Evolutionary conservation across 306 rosid genomes (phyloP).

Genomic region (Castanospermum australe): DNA sequence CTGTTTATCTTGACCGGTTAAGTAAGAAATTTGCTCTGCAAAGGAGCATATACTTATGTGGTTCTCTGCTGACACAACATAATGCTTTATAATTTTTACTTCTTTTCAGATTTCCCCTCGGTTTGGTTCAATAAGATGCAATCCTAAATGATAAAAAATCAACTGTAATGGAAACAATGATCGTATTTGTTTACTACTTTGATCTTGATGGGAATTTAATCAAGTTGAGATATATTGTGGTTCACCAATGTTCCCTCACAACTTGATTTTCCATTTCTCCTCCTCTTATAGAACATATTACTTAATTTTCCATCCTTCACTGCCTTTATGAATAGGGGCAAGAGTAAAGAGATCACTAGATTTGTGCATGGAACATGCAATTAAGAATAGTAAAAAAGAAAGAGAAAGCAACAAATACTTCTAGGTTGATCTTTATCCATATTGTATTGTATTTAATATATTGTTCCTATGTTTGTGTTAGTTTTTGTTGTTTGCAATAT

Average conservation of each 20-base stretch:
- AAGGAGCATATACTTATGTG: background rate
- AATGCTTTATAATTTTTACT: background rate
- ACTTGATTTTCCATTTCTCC: constrained; percentile 14
- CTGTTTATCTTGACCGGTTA: background rate
- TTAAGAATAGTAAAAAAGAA: background rate
- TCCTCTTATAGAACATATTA: background rate
- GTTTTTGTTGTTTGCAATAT: constrained; percentile 14
- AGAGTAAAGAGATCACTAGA: background rate
- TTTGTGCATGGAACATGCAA: background rate
- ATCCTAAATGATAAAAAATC: background rate
- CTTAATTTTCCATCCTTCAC: constrained; percentile 4
- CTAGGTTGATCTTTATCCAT: constrained; percentile 9
- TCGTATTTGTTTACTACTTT: background rate
- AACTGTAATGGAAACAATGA: background rate
- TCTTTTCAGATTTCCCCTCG: background rate
- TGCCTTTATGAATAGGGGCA: background rate
- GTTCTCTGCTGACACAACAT: background rate
- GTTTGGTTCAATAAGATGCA: constrained; percentile 18
- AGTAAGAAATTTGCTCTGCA: background rate
- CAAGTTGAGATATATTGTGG: constrained; percentile 13
- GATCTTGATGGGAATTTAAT: background rate
- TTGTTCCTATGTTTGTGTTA: background rate
- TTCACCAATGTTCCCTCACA: background rate
- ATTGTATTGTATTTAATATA: background rate
- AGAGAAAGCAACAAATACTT: background rate